Percentiles rank a stretch among this genome's conserved stretches.
Evolutionary conservation across 371 early-diverging fungal species (phyloP).

Genomic region (Apophysomyces variabilis): DNA sequence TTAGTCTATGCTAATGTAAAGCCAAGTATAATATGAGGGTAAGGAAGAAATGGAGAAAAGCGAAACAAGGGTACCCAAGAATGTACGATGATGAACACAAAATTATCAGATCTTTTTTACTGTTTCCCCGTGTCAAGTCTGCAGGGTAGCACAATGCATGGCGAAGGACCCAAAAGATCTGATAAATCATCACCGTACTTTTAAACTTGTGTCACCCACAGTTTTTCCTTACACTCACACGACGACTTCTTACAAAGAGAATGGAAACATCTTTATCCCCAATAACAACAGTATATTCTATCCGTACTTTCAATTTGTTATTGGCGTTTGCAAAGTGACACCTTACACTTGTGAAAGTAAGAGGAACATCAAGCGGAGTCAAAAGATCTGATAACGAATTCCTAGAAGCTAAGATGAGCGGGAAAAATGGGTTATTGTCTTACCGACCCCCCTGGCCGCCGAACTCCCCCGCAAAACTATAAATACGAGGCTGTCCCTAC

Average conservation of each 20-base stretch:
- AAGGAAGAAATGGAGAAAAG: not conserved
- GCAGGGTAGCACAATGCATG: constrained; percentile 3
- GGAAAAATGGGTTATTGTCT: not conserved
- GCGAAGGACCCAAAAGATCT: constrained; percentile 4
- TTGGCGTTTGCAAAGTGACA: no score
- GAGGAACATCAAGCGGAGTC: not conserved
- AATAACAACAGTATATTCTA: no score
- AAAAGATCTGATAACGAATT: constrained; percentile 10
- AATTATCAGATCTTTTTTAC: constrained; percentile 8
- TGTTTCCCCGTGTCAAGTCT: not conserved
- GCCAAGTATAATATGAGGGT: not conserved
- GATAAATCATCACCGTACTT: constrained; percentile 6
- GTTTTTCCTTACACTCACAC: no score
- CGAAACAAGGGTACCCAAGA: not conserved
- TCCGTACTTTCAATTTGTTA: no score
- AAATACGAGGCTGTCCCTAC: not conserved
- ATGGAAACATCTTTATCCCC: no score
- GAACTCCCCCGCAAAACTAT: constrained; percentile 10
- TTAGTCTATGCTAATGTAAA: no score
- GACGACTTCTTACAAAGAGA: no score
- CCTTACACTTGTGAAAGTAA: not conserved
- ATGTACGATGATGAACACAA: not conserved
- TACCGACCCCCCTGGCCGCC: not conserved
- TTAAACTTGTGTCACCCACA: not conserved
- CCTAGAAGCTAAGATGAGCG: not conserved